phyloP scores from a whole-genome alignment of 2,329 filamentous ascomycete genomes.

The Pseudopithomyces chartarum region DNA sequence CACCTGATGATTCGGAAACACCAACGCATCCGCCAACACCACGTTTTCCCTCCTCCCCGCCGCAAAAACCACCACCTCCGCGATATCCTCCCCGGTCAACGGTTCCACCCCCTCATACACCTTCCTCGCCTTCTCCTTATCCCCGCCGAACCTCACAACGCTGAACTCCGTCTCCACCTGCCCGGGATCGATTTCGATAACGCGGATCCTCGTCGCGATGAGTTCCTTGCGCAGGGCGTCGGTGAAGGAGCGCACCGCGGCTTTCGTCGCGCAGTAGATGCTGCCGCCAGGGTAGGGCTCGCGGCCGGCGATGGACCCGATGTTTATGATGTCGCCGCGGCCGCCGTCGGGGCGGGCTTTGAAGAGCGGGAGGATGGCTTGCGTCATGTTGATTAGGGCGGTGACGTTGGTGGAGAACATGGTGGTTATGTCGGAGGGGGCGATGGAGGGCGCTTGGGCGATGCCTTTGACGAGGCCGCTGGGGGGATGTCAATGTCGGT shows the following conservation, averaged over 20 bases:
- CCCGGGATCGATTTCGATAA: slow-evolving; percentile 89
- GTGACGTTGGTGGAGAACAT: slow-evolving; percentile 96
- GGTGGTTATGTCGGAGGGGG: slow-evolving; percentile 76
- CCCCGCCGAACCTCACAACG: slow-evolving; percentile 83
- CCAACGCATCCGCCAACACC: slow-evolving; percentile 82
- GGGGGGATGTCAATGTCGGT: not conserved
- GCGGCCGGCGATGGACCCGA: slow-evolving; percentile 88
- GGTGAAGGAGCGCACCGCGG: slow-evolving; percentile 83
- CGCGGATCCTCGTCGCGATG: slow-evolving; percentile 76
- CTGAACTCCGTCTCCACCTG: slow-evolving; percentile 96
- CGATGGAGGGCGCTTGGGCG: slow-evolving; percentile 82
- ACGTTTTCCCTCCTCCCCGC: slow-evolving; percentile 87
- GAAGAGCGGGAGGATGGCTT: slow-evolving; percentile 84
- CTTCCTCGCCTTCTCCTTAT: slow-evolving; percentile 86
- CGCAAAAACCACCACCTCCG: slow-evolving; percentile 86
- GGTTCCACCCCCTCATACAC: slow-evolving; percentile 78
- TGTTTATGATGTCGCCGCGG: slow-evolving; percentile 91
- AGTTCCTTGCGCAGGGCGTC: slow-evolving; percentile 83
- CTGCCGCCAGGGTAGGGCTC: slow-evolving; percentile 83
- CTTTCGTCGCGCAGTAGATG: slow-evolving; percentile 94
- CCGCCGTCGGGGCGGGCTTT: slow-evolving; percentile 72
- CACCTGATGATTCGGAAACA: slow-evolving; percentile 91
- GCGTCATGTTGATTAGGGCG: slow-evolving; percentile 94
- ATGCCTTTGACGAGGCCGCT: slow-evolving; percentile 90
- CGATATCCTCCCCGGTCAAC: slow-evolving; percentile 87